phyloP scores from a whole-genome alignment of 495 filamentous ascomycete species.

The Lichina pygmaea region DNA sequence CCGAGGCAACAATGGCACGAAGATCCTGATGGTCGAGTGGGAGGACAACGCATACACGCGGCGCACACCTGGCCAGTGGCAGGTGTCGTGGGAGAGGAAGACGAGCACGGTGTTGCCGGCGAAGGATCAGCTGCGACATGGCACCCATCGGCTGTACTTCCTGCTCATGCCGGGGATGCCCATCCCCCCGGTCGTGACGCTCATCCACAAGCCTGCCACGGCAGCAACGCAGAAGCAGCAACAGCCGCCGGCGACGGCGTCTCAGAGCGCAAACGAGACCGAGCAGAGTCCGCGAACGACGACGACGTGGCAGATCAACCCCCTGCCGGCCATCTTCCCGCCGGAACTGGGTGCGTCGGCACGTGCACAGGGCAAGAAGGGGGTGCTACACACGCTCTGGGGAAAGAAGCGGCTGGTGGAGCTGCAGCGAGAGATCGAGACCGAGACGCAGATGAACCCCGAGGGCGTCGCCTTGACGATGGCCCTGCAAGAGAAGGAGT shows the following conservation, averaged over 20 bases:
- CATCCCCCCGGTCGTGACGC: constrained; percentile 39
- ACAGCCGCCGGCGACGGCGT: neutral
- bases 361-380: constrained; percentile 39
- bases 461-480: constrained; percentile 60
- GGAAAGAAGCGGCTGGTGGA: constrained; percentile 48
- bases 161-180: constrained; percentile 36
- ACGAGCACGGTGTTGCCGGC: constrained; percentile 30
- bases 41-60: constrained; percentile 21
- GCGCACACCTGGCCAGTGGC: constrained; percentile 26
- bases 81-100: constrained; percentile 55
- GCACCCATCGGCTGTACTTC: constrained; percentile 42
- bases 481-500: constrained; percentile 52
- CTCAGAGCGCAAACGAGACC: neutral
- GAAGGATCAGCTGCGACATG: constrained; percentile 25
- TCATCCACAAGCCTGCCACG: constrained; percentile 21
- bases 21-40: constrained; percentile 72
- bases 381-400: constrained; percentile 63
- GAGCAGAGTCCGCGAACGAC: neutral
- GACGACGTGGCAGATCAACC: constrained; percentile 27
- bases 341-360: constrained; percentile 37
- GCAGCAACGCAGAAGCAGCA: neutral
- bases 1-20: constrained; percentile 52
- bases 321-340: constrained; percentile 58
- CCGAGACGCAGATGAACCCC: constrained; percentile 33
- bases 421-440: constrained; percentile 40